Evolutionary conservation across 306 rosid genomes (phyloP).

Genomic region (Potentilla sterilis): DNA sequence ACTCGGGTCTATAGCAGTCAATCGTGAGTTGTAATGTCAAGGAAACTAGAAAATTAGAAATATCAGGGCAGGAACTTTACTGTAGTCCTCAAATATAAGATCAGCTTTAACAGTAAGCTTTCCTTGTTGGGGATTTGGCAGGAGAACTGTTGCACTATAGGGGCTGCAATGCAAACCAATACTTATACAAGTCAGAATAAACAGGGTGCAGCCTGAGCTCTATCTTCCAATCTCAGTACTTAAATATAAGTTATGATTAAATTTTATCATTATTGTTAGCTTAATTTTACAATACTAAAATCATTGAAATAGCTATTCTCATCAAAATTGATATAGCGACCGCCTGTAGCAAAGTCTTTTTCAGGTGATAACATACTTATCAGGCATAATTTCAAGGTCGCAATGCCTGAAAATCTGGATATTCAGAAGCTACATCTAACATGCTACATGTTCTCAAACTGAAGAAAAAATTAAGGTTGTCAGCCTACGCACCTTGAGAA

Average conservation of each 20-base stretch:
- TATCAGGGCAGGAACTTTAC: constrained; percentile 41
- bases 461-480: constrained; percentile 15
- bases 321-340: neutral
- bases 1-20: constrained; percentile 14
- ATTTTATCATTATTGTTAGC: neutral
- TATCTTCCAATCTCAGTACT: neutral
- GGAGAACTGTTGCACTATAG: constrained; percentile 56
- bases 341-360: neutral
- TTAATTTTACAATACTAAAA: neutral
- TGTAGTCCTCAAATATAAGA: constrained; percentile 80
- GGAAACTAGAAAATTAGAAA: constrained; percentile 12
- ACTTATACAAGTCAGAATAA: constrained; percentile 21
- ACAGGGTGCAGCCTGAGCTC: constrained; percentile 6
- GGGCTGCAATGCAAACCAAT: constrained; percentile 61
- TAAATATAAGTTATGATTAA: neutral
- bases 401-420: neutral
- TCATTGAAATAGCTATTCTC: neutral
- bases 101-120: constrained; percentile 75
- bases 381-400: constrained; percentile 14
- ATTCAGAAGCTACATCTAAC: neutral
- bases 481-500: constrained; percentile 66
- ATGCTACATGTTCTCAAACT: neutral
- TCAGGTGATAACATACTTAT: neutral
- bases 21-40: neutral
- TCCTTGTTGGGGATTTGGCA: constrained; percentile 60